Evolutionary conservation across 2,329 filamentous ascomycete species (phyloP).

Genomic region (Aspergillus fischeri): DNA sequence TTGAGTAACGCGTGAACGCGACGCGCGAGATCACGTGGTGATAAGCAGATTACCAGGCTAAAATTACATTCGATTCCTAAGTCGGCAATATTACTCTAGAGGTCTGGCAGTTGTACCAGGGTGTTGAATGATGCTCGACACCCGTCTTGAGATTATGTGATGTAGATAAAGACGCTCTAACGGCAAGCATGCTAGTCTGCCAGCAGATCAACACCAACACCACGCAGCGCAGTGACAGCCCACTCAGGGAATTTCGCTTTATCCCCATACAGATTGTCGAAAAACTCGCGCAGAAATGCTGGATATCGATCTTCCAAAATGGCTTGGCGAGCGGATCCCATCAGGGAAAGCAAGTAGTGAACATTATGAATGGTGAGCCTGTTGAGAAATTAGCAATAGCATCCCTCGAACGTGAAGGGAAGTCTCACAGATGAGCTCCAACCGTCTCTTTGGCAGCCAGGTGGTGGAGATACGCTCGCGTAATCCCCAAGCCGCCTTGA

Average conservation of each 20-base stretch:
- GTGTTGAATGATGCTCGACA: background rate
- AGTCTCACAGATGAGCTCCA: slow-evolving; percentile 63
- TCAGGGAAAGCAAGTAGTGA: slow-evolving; percentile 82
- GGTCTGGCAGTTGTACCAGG: background rate
- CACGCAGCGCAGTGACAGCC: slow-evolving; percentile 73
- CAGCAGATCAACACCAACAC: slow-evolving; percentile 75
- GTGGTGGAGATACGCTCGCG: slow-evolving; percentile 86
- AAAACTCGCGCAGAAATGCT: slow-evolving; percentile 72
- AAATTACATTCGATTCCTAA: background rate
- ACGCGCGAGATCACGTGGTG: slow-evolving; percentile 27
- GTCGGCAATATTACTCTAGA: background rate
- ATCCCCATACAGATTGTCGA: slow-evolving; percentile 65
- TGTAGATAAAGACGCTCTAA: background rate
- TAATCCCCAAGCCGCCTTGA: slow-evolving; percentile 73
- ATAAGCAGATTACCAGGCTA: background rate
- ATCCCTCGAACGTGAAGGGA: background rate
- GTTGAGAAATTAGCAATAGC: slow-evolving; percentile 29
- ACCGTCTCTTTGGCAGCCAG: slow-evolving; percentile 92
- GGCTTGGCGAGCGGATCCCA: slow-evolving; percentile 69
- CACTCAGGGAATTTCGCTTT: slow-evolving; percentile 69
- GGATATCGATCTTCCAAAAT: slow-evolving; percentile 81
- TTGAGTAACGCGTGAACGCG: slow-evolving; percentile 18
- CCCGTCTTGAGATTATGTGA: background rate
- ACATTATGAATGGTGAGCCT: slow-evolving; percentile 93
- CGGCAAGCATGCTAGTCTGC: slow-evolving; percentile 18